phyloP scores from a whole-genome alignment of 768 basidiomycete species.

The Mrakia frigida region DNA sequence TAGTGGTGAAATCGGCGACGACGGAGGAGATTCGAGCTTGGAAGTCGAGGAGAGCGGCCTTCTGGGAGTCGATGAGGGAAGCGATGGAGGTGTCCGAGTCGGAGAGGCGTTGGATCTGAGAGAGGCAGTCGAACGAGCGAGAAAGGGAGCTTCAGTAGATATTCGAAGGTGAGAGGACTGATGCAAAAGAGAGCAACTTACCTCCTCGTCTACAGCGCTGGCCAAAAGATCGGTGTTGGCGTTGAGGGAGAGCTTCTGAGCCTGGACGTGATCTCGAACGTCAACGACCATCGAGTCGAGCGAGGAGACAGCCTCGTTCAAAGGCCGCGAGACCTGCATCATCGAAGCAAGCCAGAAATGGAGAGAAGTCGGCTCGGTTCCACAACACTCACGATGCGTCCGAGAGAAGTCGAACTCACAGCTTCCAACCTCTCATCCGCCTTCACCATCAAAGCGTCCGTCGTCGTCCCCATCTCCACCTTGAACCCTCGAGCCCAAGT shows the following conservation, averaged over 20 bases:
- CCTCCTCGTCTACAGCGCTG: constrained; percentile 5
- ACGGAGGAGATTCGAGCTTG: constrained; percentile 3
- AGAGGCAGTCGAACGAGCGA: neutral
- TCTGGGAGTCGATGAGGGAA: neutral
- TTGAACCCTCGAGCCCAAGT: neutral
- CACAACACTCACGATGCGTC: too few relatives aligned
- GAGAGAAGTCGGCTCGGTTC: neutral
- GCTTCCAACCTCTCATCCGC: neutral
- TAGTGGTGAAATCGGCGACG: constrained; percentile 1
- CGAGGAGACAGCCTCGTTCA: neutral
- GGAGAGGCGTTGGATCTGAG: constrained; percentile 16
- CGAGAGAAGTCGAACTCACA: neutral
- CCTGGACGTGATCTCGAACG: neutral
- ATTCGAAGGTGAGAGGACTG: neutral
- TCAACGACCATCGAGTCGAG: constrained; percentile 11
- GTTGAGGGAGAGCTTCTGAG: neutral
- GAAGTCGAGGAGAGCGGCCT: constrained; percentile 8
- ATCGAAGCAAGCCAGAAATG: too few relatives aligned
- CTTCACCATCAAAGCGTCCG: neutral
- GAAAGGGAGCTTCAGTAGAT: neutral
- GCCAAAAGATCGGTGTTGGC: neutral
- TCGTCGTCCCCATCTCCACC: neutral
- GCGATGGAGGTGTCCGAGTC: neutral
- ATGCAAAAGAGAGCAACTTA: neutral
- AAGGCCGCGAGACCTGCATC: neutral